phyloP scores from a whole-genome alignment of 2,329 filamentous ascomycete genomes.

The Pleoardoris graminearum region DNA sequence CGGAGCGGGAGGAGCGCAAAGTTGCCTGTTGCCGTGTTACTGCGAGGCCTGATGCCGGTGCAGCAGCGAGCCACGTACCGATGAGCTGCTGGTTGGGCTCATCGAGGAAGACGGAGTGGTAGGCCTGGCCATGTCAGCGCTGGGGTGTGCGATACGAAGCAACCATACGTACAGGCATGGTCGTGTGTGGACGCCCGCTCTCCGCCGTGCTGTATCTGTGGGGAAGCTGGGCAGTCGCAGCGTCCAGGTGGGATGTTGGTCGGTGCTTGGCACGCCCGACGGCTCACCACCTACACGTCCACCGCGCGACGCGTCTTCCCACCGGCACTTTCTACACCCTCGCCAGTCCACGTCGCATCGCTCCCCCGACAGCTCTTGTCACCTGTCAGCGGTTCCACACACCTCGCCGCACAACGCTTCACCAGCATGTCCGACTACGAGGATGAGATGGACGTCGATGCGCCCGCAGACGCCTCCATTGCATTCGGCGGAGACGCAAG shows the following conservation, averaged over 20 bases:
- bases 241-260: constrained; percentile 34
- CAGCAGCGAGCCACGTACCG: constrained; percentile 48
- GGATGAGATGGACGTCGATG: constrained; percentile 70
- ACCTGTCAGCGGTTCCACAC: too few relatives aligned
- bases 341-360: too few relatives aligned
- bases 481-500: constrained; percentile 75
- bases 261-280: constrained; percentile 21
- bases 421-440: constrained; percentile 60
- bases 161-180: constrained; percentile 51
- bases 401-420: too few relatives aligned
- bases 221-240: constrained; percentile 20
- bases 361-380: too few relatives aligned
- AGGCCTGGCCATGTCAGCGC: constrained; percentile 66
- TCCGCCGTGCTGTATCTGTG: constrained; percentile 8
- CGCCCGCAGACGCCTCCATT: constrained; percentile 56
- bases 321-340: not conserved
- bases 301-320: constrained; percentile 24
- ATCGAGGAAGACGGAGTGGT: constrained; percentile 95
- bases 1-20: constrained; percentile 93
- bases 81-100: constrained; percentile 70
- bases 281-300: constrained; percentile 44
- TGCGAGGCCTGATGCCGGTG: not conserved
- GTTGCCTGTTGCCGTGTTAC: constrained; percentile 64
- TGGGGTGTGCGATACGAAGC: not conserved
- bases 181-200: constrained; percentile 31